Evolutionary conservation across 192 early-diverging fungal genomes (phyloP), one percentile per base, ranked within the genome.

Genomic region (Oehlia diaphana): DNA sequence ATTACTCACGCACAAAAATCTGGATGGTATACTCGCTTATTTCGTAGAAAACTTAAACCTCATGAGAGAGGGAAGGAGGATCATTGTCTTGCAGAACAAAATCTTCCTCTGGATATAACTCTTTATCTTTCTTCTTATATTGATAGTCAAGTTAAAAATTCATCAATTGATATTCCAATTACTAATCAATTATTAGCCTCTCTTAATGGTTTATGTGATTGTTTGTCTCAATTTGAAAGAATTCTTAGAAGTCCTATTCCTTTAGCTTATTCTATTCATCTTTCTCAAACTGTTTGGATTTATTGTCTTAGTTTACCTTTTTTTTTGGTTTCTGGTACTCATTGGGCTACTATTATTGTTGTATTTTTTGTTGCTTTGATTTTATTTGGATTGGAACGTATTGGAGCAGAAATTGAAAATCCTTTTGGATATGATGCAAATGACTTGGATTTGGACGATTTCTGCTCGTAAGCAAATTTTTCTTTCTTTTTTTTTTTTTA

Each of bases 331-430:
- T 31, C 19, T 10, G 76, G 63, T 61, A 53, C 86, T 31, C 39
- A 76, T 37, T 92, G 89, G 81, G 80, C 85, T 42, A 92, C 94
- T 67, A 91, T 96, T 63, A 86, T 92, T 7, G 79, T 95, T 14
- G 87, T 91, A 70, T 85, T 91, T 66, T 83, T 97, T 10, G 85
- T 91, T 2, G 81, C 92, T 1, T 95, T 95, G 75, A 90, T 89
- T 70, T 86, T 96, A 80, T 83, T 96, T 23, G 97, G 97, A 80
- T 93, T 98, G 71, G 91, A 95, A 71, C 84, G 85, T 12, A 96
- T 97, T 74, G 95, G 93, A 37, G 87, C 88, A 21, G 94, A 96
- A 85, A 96, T 98, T 72, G 96, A 98, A 86, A 96, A 97, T 81
- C 96, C 96, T 12, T 97, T 97, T 82, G 94, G 94, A 47, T 88